These are phyloP conservation scores for Lachancea nothofagi DNA, from an alignment of 805 yeast species.

Conservation along the genomic window DNA sequence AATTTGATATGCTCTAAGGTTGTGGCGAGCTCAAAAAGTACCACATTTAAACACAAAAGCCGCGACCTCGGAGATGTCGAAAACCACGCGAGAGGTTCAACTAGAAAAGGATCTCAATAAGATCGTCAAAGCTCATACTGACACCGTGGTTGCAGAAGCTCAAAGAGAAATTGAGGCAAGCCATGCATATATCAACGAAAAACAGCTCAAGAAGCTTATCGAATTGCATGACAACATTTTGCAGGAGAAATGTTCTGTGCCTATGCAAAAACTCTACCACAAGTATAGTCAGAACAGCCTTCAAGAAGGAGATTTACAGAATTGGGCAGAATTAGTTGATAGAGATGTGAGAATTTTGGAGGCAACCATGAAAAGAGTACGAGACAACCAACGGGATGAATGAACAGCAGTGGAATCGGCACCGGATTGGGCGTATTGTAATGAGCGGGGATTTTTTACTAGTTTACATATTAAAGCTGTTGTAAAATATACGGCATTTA, in stretches of 20 bases:
- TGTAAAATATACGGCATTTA: background rate
- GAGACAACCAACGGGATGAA: conserved; percentile 21
- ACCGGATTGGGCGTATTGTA: too few species aligned
- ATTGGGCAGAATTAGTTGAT: conserved; percentile 63
- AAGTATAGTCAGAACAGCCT: conserved; percentile 15
- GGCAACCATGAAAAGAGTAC: conserved; percentile 39
- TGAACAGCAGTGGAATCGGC: too few species aligned
- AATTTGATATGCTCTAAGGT: background rate
- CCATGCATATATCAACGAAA: conserved; percentile 22
- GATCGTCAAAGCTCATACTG: conserved; percentile 14
- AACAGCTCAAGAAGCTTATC: conserved; percentile 25
- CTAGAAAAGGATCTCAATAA: conserved; percentile 10
- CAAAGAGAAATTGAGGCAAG: conserved; percentile 27
- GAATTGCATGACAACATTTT: conserved; percentile 27
- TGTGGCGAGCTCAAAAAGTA: background rate
- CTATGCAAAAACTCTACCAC: conserved; percentile 18
- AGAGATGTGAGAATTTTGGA: conserved; percentile 70
- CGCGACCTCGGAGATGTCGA: background rate
- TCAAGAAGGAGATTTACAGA: conserved; percentile 41
- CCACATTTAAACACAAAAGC: background rate
- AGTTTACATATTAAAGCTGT: background rate
- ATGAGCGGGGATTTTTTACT: background rate
- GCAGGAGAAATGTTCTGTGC: conserved; percentile 22
- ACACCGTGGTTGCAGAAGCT: conserved; percentile 17
- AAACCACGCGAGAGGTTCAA: conserved; percentile 2